Conservation (phyloP, 257 asterid species). For the Solanum chilense region DNA sequence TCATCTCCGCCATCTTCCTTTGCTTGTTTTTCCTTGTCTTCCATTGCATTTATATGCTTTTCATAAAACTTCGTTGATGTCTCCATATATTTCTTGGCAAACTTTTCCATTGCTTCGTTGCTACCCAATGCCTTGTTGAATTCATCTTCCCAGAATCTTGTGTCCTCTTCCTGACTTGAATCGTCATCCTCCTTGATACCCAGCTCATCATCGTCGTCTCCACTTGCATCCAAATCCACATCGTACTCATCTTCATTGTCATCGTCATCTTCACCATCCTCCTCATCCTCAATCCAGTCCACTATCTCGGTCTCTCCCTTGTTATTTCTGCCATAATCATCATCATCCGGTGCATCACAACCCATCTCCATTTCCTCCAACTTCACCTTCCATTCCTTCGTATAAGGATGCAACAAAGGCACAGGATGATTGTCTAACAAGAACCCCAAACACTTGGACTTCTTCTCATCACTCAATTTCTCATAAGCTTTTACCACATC, state of each 20-base stretch:
- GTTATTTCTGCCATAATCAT: conserved; percentile 5
- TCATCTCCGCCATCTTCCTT: conserved; percentile 43
- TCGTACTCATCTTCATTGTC: conserved; percentile 17
- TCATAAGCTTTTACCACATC: conserved; percentile 74
- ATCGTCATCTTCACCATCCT: conserved; percentile 10
- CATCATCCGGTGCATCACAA: conserved; percentile 91
- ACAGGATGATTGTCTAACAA: conserved; percentile 68
- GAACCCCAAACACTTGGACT: conserved; percentile 68
- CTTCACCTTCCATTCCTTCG: conserved; percentile 88
- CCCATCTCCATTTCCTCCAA: conserved; percentile 97
- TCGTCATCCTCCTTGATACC: conserved; percentile 48
- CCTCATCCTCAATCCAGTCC: conserved; percentile 78
- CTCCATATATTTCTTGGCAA: conserved; percentile 44
- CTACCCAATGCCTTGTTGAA: conserved; percentile 69
- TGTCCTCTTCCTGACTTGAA: conserved; percentile 41
- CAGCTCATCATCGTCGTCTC: conserved; percentile 37
- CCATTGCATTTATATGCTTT: conserved; percentile 18
- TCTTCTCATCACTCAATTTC: conserved; percentile 70
- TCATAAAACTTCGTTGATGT: conserved; percentile 29
- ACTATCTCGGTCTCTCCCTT: conserved; percentile 33
- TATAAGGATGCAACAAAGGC: conserved; percentile 69
- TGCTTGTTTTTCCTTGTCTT: conserved; percentile 3
- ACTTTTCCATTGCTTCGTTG: conserved; percentile 76
- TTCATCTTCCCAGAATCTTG: conserved; percentile 70
- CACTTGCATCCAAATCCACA: conserved; percentile 28